Conservation (phyloP, 108 stramenopile species). For the Cyclotella kingstonii region DNA sequence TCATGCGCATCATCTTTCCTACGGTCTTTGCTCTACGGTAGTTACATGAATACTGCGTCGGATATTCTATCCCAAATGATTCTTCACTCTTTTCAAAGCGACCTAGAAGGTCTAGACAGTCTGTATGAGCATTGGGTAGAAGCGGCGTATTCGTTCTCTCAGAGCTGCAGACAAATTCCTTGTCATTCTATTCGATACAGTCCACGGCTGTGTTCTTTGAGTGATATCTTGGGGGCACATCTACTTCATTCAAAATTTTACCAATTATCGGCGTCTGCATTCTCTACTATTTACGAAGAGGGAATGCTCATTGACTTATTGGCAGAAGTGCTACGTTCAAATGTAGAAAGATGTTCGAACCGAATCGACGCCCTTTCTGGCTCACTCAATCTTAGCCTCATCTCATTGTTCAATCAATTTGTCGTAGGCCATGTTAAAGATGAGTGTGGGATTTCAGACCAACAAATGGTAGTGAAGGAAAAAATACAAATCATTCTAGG, state of each 20-base stretch:
- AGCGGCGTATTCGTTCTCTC: not conserved
- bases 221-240: slow-evolving; percentile 30
- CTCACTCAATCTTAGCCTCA: slow-evolving; percentile 8
- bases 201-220: slow-evolving; percentile 23
- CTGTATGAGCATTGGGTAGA: slow-evolving; percentile 22
- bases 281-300: slow-evolving; percentile 1
- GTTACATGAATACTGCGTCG: slow-evolving; percentile 22
- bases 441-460: not conserved
- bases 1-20: slow-evolving; percentile 34
- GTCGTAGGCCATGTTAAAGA: no score
- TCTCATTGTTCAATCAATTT: no score
- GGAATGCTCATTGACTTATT: slow-evolving; percentile 17
- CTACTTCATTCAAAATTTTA: slow-evolving; percentile 2
- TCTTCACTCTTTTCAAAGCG: slow-evolving; percentile 23
- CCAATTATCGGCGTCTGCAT: slow-evolving; percentile 6
- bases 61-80: slow-evolving; percentile 37
- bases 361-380: slow-evolving; percentile 18
- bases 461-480: slow-evolving; percentile 11
- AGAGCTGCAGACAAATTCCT: not conserved
- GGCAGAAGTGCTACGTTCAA: not conserved
- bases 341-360: not conserved
- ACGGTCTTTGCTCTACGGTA: slow-evolving; percentile 40
- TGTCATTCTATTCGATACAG: slow-evolving; percentile 12
- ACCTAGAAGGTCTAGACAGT: slow-evolving; percentile 12
- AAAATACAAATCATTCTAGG: not conserved